Conservation (phyloP, 371 early-diverging fungal species). For the Batrachochytrium dendrobatidis region DNA sequence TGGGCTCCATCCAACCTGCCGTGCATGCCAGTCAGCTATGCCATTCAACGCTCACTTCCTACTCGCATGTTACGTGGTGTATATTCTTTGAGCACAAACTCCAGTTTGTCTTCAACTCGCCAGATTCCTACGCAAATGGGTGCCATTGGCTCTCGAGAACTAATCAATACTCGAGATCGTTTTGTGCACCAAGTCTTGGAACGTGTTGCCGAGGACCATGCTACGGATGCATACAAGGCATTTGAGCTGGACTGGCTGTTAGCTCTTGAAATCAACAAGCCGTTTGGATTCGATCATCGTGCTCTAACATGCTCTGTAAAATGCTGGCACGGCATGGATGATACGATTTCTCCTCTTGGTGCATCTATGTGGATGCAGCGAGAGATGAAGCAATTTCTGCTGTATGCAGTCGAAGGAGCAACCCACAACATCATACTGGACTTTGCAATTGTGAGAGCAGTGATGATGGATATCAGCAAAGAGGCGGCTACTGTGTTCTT, state of each 20-base stretch:
- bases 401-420: constrained; percentile 14
- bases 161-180: background rate
- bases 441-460: constrained; percentile 10
- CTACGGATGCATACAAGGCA: constrained; percentile 7
- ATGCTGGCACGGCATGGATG: constrained; percentile 19
- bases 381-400: constrained; percentile 14
- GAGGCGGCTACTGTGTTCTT: too few species aligned
- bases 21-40: constrained; percentile 13
- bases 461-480: constrained; percentile 8
- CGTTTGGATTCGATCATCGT: constrained; percentile 8
- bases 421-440: constrained; percentile 15
- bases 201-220: background rate
- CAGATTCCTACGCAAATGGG: constrained; percentile 13
- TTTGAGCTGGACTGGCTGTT: constrained; percentile 16
- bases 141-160: constrained; percentile 9
- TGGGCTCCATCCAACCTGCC: constrained; percentile 17
- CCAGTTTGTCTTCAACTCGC: background rate
- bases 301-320: constrained; percentile 6
- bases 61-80: constrained; percentile 5
- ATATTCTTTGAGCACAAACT: background rate
- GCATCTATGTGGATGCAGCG: constrained; percentile 17
- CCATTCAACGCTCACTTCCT: constrained; percentile 13
- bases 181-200: constrained; percentile 6
- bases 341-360: constrained; percentile 9
- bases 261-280: constrained; percentile 10